Base-by-base conservation (phyloP, 129 eudicot genomes). In the Ambrosia artemisiifolia region DNA sequence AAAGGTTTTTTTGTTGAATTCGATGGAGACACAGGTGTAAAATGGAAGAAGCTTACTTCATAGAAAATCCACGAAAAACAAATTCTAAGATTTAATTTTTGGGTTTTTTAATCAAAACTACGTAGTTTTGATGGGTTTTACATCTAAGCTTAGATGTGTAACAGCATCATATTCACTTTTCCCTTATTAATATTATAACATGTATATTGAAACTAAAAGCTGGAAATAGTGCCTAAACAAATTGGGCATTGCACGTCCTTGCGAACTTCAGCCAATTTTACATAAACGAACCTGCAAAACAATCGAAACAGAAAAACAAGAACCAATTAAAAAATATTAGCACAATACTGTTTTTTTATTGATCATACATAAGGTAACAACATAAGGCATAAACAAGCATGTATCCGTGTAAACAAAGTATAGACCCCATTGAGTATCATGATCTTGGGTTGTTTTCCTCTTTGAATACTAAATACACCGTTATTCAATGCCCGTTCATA, bases 191-290 rank as follows among this genome's bases (percentile, higher is more conserved):
- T 11, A 49, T 16, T 62, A 10, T 20, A 35, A 65, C 14, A 33
- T 40, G 28, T 28, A 5, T 18, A 47, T 51, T 57, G 50, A 73
- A 67, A 72, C 35, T 20, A 48, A n/a, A 47, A 63, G 38, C 11
- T 14, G 48, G 65, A 61, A 70, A 12, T 43, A 54, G 50, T 75
- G 75, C 84, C 84, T 78, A 93, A 83, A 83, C 98, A 93, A 71
- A 93, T 93, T 57, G 98, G 98, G 78, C 98, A 93, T 51, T 93
- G 96, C 51, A 93, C 96, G 78, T 93, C 98, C 83, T 93, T 93
- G 60, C 96, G 98, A 69, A 93, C 71, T 36, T 93, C 96, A 38
- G 87, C 77, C 81, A 93, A 51, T 49, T 81, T 82, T 63, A 93
- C 92, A 1, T 42, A 17, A 33, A 87, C 69, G 71, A 77, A 89